A percentile compares a stretch with the other conserved stretches of the same genome.
These are phyloP conservation scores for Nephromyces sp. DNA, from an alignment of 169 alveolate genomes.

Conservation along the genomic window DNA sequence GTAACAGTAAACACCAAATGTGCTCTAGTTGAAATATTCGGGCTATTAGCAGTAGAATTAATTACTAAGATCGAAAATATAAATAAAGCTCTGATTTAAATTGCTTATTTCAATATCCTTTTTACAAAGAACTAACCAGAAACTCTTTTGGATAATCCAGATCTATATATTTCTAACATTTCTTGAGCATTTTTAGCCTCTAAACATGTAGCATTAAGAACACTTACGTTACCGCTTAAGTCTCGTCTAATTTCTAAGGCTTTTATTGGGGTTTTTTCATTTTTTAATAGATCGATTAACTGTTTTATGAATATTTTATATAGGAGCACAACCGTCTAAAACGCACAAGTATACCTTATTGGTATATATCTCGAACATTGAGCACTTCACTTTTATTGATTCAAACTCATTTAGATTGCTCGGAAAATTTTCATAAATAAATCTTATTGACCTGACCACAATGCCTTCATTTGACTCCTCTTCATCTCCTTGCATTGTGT, in stretches of 20 bases:
- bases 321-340: too few relatives aligned
- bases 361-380: constrained; percentile 69
- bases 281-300: constrained; percentile 48
- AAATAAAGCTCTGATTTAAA: too few relatives aligned
- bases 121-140: too few relatives aligned
- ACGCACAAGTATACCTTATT: constrained; percentile 17
- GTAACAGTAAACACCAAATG: constrained; percentile 67
- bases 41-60: too few relatives aligned
- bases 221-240: constrained; percentile 41
- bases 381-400: constrained; percentile 50
- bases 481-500: constrained; percentile 71
- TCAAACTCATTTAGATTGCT: too few relatives aligned
- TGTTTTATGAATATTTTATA: too few relatives aligned
- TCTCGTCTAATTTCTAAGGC: constrained; percentile 51
- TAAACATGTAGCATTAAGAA: constrained; percentile 35
- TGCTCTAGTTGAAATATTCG: constrained; percentile 67
- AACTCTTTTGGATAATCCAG: background rate
- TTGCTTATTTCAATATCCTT: too few relatives aligned
- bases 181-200: constrained; percentile 5
- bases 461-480: constrained; percentile 61
- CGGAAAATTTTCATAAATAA: too few relatives aligned
- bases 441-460: constrained; percentile 65
- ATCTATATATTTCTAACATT: background rate
- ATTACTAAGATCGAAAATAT: too few relatives aligned
- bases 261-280: constrained; percentile 36